Base-by-base conservation (phyloP, 192 early-diverging fungal genomes). In the Gamsiella multidivaricata region DNA sequence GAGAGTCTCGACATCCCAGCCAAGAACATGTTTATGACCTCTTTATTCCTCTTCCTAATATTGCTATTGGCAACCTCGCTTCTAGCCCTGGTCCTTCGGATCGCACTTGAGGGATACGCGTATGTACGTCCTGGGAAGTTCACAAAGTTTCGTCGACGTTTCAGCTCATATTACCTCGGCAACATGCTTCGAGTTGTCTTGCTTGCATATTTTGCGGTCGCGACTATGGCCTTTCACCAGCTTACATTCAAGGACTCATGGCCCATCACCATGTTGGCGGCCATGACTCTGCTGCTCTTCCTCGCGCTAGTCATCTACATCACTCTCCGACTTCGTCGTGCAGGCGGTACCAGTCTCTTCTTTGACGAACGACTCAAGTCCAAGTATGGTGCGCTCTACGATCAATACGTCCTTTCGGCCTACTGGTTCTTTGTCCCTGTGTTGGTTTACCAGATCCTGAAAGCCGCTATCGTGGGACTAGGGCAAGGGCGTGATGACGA, bases 21-120 rank as follows among this genome's bases (percentile, higher is more conserved):
- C 51, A 54, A 73, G n/a, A 72, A 80, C 28, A 37, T 80, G 69
- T 80, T 80, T 31, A 70, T 80, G 66, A 80, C 69, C 31, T 60
- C 70, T 5, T 41, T 80, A 1, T 63, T 80, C 25, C 58, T 72
- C 7, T 72, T 80, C 22, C 28, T 72, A 11, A 39, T 80, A 34
- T 54, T 80, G 12, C 55, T 80, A 34, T 26, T 66, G 17, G 31
- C 39, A n/a, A 68, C 65, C 9, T 70, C 79, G 6, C 10, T 80
- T n/a, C 5, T 61, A 0, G 79, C 70, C 6, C 29, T 80, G 10
- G 18, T 61, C 2, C 9, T 80, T 9, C 53, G 69, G 9, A 47
- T 68, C 51, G 39, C 34, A 5, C 45, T 78, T 6, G 73, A 78
- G 18, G 47, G 31, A 8, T 78, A 68, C n/a, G 73, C 73, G 0